Percentiles rank a stretch among this genome's conserved stretches.
Evolutionary conservation across 2,329 filamentous ascomycete species (phyloP).

Genomic region (Botrytis squamosa): DNA sequence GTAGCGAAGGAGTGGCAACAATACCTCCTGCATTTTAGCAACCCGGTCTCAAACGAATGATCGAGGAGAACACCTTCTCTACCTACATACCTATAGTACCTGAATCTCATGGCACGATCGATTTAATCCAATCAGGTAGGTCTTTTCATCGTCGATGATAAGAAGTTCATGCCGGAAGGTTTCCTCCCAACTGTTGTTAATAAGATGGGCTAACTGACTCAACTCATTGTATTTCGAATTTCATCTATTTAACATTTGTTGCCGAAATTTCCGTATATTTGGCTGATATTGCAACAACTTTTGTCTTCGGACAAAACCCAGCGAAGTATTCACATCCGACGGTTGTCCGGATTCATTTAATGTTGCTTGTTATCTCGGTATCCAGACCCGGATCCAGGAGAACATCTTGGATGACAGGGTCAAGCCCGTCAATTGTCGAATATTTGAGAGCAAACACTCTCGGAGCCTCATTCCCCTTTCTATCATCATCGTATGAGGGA

Average conservation of each 20-base stretch:
- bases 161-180: neutral
- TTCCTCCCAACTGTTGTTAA: neutral
- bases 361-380: neutral
- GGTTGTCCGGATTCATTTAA: neutral
- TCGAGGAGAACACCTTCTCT: neutral
- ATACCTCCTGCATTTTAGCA: neutral
- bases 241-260: slow-evolving; percentile 1
- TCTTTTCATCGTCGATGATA: neutral
- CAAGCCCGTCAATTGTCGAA: neutral
- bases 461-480: slow-evolving; percentile 5
- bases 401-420: neutral
- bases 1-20: neutral
- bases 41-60: neutral
- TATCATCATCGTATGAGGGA: neutral
- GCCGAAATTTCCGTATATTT: neutral
- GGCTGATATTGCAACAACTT: neutral
- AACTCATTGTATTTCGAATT: neutral
- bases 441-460: neutral
- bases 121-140: neutral
- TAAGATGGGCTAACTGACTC: neutral
- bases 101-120: neutral
- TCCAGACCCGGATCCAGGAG: slow-evolving; percentile 5
- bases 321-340: neutral
- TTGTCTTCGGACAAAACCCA: neutral
- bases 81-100: too few species aligned